Percentiles rank a stretch among this genome's conserved stretches.
Evolutionary conservation across 2,329 filamentous ascomycete species (phyloP).

Genomic region (Phoma sp.): DNA sequence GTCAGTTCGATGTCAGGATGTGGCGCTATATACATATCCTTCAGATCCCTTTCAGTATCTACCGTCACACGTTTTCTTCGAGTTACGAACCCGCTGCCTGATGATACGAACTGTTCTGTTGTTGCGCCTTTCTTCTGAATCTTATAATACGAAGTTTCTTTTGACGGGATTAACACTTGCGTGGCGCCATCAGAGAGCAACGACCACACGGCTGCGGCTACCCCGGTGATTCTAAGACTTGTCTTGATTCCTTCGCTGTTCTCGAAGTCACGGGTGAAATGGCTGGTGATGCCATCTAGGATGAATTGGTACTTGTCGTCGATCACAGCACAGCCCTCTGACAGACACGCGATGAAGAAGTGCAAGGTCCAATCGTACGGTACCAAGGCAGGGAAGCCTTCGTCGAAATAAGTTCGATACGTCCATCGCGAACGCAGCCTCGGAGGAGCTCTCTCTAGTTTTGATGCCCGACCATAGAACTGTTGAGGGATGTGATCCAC

Average conservation of each 20-base stretch:
- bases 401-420: neutral
- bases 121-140: no score
- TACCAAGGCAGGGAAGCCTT: conserved; percentile 12
- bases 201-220: no score
- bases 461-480: neutral
- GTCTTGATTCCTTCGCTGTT: neutral
- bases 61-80: no score
- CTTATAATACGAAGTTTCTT: no score
- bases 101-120: no score
- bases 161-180: no score
- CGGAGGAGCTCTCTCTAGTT: neutral
- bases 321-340: neutral
- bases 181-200: no score
- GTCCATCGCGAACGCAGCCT: neutral
- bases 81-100: no score
- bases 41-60: no score
- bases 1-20: neutral
- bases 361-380: conserved; percentile 15
- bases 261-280: neutral
- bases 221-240: no score
- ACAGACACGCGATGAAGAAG: neutral
- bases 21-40: neutral
- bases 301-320: neutral
- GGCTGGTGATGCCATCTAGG: neutral
- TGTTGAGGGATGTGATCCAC: neutral